Conservation (phyloP, 306 rosid genomes). For the Inga oerstediana region DNA sequence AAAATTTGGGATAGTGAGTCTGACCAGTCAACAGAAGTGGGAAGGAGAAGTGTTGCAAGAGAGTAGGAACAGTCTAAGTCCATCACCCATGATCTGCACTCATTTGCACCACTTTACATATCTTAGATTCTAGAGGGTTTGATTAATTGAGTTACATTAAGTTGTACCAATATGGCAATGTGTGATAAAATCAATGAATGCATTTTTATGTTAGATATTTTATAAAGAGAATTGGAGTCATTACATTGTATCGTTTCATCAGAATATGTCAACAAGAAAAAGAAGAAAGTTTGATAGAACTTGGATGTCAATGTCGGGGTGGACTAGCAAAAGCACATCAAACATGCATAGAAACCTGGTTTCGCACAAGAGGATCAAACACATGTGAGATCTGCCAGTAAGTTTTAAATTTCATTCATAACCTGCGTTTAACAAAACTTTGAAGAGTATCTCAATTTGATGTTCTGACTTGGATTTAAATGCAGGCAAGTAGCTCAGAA, state of each 20-base stretch:
- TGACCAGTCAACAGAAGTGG: neutral
- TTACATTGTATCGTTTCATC: neutral
- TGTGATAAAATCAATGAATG: neutral
- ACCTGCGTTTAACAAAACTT: neutral
- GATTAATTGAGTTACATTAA: neutral
- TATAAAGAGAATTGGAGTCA: neutral
- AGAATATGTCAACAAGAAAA: slow-evolving; percentile 13
- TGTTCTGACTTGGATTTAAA: neutral
- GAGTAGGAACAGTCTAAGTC: neutral
- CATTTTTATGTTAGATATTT: slow-evolving; percentile 1
- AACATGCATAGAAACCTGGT: slow-evolving; percentile 11
- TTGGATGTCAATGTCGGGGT: slow-evolving; percentile 16
- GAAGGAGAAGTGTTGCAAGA: neutral
- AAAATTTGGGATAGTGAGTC: neutral
- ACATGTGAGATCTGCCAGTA: slow-evolving; percentile 18
- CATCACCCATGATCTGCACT: neutral
- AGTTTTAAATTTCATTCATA: neutral
- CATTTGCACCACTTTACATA: neutral
- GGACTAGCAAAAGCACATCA: slow-evolving; percentile 13
- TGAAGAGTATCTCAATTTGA: neutral
- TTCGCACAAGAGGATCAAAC: slow-evolving; percentile 16
- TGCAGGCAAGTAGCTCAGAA: slow-evolving; percentile 16
- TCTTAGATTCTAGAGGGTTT: neutral
- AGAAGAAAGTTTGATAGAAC: slow-evolving; percentile 15
- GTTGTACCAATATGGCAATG: neutral